Evolutionary conservation across 2,329 filamentous ascomycete genomes (phyloP), one percentile per base, ranked within the genome.

Genomic region (Aspergillus alliaceus): DNA sequence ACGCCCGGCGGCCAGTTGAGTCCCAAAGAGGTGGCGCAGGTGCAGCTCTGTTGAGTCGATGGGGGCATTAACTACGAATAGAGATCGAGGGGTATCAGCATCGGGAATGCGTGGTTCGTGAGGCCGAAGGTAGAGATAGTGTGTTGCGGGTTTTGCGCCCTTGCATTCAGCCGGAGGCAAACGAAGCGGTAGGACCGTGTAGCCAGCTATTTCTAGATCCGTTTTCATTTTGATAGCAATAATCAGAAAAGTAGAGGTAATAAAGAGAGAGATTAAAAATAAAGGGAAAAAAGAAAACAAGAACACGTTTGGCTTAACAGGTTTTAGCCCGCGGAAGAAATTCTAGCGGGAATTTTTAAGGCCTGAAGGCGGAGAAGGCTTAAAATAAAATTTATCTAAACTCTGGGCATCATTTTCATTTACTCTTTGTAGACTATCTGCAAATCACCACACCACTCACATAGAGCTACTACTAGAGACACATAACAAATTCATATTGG

Each of bases 31-130:
- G 40, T 86, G 81, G 44, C 91, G 87, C 40, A 98, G 82, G 66
- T 93, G 90, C 1, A 80, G 74, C 56, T 91, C 87, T 4, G 91
- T 96, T 58, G 91, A 88, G 70, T 97, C 93, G 61, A 89, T 81
- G 6, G 95, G 95, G 1, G 96, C 78, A 68, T 99, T 98, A 62
- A 93, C 90, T n/a, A 96, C 72, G 75, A 96, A 99, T 18, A 99
- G 82, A 59, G 90, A 92, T 65, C 93, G 87, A 15, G 85, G 79
- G 66, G 93, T 89, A 73, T 90, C 84, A 54, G 84, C 80, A 7
- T 89, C 89, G 14, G 90, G 86, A 39, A 90, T 83, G 76, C 89
- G 91, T 59, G 93, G 92, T 46, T 87, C 83, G 75, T 98, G 93
- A 54, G 86, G 86, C 63, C 91, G 90, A 54, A 98, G 77, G 77